These are phyloP conservation scores for Corchorus olitorius DNA, from an alignment of 345 rosid genomes.

Conservation along the genomic window DNA sequence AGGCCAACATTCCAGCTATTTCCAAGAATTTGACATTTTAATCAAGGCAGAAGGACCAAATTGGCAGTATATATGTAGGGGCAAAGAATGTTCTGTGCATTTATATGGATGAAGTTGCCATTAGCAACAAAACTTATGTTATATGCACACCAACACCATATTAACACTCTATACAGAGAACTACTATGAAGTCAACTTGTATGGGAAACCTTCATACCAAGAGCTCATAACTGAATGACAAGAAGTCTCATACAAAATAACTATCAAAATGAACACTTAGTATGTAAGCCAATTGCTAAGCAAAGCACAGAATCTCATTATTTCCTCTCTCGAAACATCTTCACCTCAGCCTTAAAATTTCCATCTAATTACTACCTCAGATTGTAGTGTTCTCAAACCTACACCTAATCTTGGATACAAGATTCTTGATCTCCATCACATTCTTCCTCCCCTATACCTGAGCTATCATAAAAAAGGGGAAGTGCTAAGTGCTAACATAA, in stretches of 20 bases:
- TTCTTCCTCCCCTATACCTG: background rate
- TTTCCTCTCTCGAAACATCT: background rate
- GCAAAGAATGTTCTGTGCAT: background rate
- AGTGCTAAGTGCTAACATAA: background rate
- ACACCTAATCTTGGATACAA: background rate
- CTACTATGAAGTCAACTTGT: background rate
- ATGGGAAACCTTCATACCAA: background rate
- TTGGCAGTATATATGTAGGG: background rate
- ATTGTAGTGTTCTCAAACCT: background rate
- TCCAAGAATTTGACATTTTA: background rate
- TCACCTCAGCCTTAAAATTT: background rate
- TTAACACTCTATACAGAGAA: background rate
- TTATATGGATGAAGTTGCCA: background rate
- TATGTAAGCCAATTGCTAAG: background rate
- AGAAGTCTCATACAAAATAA: background rate
- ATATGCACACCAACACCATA: background rate
- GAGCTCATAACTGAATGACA: background rate
- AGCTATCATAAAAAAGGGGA: no score
- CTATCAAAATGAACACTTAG: background rate
- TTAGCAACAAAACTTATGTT: background rate
- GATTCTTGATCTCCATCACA: background rate
- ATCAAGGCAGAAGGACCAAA: background rate
- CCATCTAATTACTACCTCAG: background rate
- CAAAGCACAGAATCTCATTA: background rate
- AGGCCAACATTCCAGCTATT: background rate